These are phyloP conservation scores for Phragmites australis DNA, from an alignment of 176 grass and related monocot species.

Conservation along the genomic window DNA sequence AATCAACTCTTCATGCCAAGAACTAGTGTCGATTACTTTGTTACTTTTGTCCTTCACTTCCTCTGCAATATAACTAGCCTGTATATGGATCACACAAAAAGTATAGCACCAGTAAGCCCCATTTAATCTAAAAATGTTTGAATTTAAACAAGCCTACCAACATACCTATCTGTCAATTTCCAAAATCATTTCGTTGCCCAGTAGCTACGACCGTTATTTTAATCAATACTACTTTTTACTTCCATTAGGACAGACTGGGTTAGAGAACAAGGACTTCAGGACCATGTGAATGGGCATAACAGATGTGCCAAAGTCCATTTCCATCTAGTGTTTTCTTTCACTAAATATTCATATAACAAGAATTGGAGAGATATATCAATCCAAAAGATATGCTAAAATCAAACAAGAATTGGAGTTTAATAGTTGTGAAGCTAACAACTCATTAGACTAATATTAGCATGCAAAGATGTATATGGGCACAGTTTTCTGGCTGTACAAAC, in stretches of 20 bases:
- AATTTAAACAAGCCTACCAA: constrained; percentile 23
- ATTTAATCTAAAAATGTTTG: not conserved
- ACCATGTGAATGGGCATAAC: constrained; percentile 15
- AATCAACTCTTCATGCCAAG: constrained; percentile 46
- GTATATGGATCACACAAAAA: constrained; percentile 33
- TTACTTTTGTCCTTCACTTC: constrained; percentile 81
- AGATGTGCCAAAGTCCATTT: constrained; percentile 2
- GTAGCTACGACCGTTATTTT: too few species aligned
- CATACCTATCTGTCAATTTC: constrained; percentile 23
- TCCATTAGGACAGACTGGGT: not conserved
- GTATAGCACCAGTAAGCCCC: not conserved
- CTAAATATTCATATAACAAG: not conserved
- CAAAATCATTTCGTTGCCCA: too few species aligned
- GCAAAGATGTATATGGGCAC: not conserved
- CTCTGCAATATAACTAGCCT: constrained; percentile 70
- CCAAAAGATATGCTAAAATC: not conserved
- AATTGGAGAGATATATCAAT: not conserved
- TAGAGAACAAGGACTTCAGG: not conserved
- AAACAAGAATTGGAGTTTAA: not conserved
- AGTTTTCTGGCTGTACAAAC: not conserved
- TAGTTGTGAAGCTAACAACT: not conserved
- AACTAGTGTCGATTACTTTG: constrained; percentile 52
- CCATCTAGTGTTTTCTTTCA: not conserved
- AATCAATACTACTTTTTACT: too few species aligned
- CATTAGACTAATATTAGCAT: not conserved